Base-by-base conservation (phyloP, 257 asterid species). In the Osmanthus fragrans region DNA sequence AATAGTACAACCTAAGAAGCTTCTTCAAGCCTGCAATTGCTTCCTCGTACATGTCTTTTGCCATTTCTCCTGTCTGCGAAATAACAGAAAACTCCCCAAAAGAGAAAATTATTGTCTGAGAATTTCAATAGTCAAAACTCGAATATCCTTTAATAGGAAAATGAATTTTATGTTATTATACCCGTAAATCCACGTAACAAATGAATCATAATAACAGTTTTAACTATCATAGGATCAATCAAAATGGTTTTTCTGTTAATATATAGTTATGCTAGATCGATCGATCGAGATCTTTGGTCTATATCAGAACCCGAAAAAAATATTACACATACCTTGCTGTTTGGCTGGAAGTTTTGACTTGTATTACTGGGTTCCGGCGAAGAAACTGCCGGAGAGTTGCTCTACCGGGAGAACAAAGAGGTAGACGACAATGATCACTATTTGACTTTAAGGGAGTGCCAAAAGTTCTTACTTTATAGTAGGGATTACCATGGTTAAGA, bases 1-100 rank as follows among this genome's bases (percentile, higher is more conserved):
- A 42, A 47, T 4, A 15, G 68, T 23, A 25, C 68, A 76, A 88
- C 92, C 89, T 86, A 72, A 88, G 86, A 75, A 88, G 88, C 82
- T 86, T 88, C 79, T 80, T 76, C 30, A 88, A 81, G 23, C 87
- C 90, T 36, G 80, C 87, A 80, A 88, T 88, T 85, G 92, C 92
- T 79, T 82, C 92, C 82, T 86, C 92, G 73, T 84, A 88, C 12
- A 73, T 64, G 15, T 80, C 84, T 15, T 81, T 81, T 56, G 86
- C 89, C 92, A 86, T 86, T 80, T 80, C 82, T 63, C 73, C 80
- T 32, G 37, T 78, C 91, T 85, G 80, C 80, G 73, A 36, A 80
- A 72, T 8, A 18, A 33, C 68, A 68, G 32, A 47, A 40, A 25
- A 54, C 3, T 19, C 8, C 19, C 64, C 11, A 19, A 54, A 19